Evolutionary conservation across 306 rosid species (phyloP), one percentile per base, ranked within the genome.

Genomic region (Cyclanthera cordifolia): DNA sequence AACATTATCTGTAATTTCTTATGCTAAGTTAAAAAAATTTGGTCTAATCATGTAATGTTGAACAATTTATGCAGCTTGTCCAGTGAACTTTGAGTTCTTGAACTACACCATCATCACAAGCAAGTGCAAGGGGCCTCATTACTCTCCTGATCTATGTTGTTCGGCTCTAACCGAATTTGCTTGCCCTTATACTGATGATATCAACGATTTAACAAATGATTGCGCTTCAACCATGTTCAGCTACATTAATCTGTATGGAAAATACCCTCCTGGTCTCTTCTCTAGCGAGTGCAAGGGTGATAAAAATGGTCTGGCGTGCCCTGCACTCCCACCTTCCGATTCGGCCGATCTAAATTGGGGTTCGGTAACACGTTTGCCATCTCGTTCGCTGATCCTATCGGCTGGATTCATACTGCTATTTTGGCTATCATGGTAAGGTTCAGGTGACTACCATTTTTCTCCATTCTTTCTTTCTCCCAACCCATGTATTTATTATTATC

Each of bases 171-270:
- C 76, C 79, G 91, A 87, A 0, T 83, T 93, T 17, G 96, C 99
- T 6, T 93, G 99, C 80, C 96, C 99, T 51, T 90, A 93, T 1
- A 54, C 30, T 0, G 90, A 82, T 0, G 91, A 79, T 57, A 0
- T 93, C 54, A 93, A 93, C 32, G 95, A 90, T 73, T 63, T 83
- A 74, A 78, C 88, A 17, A 93, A 85, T 15, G 96, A 84, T 25
- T 93, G 99, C 16, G 86, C 99, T 47, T 73, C 96, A 6, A 93
- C 92, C 71, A 87, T 93, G 96, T 93, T 93, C 84, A 93, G 99
- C 75, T 93, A 93, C 85, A 88, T 93, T 17, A 87, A 93, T 80
- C 85, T 93, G 58, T 83, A 90, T 5, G 99, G 99, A 37, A 78
- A 70, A 59, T 93, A 93, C 87, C 99, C 99, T 19, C 91, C 99